Evolutionary conservation across 305 asterid genomes (phyloP), one percentile per base, ranked within the genome.

Genomic region (Fraxinus xanthoxyloides): DNA sequence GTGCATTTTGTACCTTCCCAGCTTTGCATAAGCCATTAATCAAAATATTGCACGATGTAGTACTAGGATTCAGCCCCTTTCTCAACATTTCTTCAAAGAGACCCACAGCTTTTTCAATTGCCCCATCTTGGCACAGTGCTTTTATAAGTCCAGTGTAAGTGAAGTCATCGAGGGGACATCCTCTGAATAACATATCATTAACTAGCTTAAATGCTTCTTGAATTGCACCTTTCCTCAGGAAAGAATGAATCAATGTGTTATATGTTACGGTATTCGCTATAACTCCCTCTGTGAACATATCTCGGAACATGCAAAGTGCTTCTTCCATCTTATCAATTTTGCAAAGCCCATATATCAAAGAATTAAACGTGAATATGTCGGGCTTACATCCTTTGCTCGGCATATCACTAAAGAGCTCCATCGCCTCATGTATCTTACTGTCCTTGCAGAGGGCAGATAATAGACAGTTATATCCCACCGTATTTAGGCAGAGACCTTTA

Each of bases 1-100:
- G 36, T 24, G 73, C 73, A 67, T 28, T 67, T 67, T 67, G 73
- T 24, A 67, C 73, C 73, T 67, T 67, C 35, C 73, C 73, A 67
- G 73, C 36, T 67, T 13, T 67, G 31, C 73, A 67, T 26, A 67
- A 67, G 35, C 73, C 73, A 67, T 67, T 67, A 3, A 67, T 67
- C 73, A 67, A 67, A 67, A 67, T 67, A 28, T 67, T 67, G 35
- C 35, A 67, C 12, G 73, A 26, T 10, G 9, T 67, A 4, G 4
- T 28, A 9, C 31, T 67, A 67, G 73, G 73, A 67, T 28, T 67
- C 34, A 28, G 19, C 21, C 73, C 73, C 34, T 67, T 67, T 67
- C 36, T 67, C 73, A 67, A 67, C 73, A 67, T 67, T 24, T 67
- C 73, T 67, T 67, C 35, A 67, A 67, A 67, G 73, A 67, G 19